Evolutionary conservation across 2,329 filamentous ascomycete genomes (phyloP).

Genomic region (Dothideomycetes sp.): DNA sequence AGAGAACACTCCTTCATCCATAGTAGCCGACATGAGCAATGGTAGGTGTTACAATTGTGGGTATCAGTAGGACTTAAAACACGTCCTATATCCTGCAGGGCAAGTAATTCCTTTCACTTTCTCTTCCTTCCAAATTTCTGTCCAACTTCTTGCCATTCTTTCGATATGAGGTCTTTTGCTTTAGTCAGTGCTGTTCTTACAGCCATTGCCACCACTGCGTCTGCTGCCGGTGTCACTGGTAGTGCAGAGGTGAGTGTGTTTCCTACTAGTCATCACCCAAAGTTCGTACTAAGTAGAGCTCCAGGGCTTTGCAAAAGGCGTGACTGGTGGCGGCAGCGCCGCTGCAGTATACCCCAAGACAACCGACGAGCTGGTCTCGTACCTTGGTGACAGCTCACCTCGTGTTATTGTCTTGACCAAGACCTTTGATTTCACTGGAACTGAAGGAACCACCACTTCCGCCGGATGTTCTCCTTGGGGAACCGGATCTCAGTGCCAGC

Average conservation of each 20-base stretch:
- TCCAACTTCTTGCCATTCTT: conserved; percentile 1
- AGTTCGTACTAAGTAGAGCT: too few relatives aligned
- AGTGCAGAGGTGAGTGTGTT: too few relatives aligned
- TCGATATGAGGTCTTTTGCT: conserved; percentile 21
- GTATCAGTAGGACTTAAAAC: too few relatives aligned
- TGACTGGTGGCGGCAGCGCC: conserved; percentile 51
- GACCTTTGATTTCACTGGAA: conserved; percentile 44
- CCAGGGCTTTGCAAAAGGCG: conserved; percentile 44
- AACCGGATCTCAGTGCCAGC: conserved; percentile 43
- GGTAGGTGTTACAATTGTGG: too few relatives aligned
- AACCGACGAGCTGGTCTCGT: conserved; percentile 48
- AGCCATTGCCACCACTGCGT: conserved; percentile 18
- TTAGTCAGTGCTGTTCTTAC: conserved; percentile 15
- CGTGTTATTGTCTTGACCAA: conserved; percentile 52
- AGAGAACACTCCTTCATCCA: too few relatives aligned
- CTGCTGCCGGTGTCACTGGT: conserved; percentile 24
- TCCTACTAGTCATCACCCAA: too few relatives aligned
- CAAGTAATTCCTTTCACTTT: not conserved
- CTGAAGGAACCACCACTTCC: conserved; percentile 42
- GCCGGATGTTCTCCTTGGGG: conserved; percentile 51
- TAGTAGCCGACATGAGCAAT: conserved; percentile 8
- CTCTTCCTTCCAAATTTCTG: not conserved
- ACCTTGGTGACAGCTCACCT: conserved; percentile 45
- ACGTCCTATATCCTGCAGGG: too few relatives aligned
- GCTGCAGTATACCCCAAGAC: conserved; percentile 45